phyloP scores from a whole-genome alignment of 2,329 filamentous ascomycete genomes.

The Aureobasidium sp. region DNA sequence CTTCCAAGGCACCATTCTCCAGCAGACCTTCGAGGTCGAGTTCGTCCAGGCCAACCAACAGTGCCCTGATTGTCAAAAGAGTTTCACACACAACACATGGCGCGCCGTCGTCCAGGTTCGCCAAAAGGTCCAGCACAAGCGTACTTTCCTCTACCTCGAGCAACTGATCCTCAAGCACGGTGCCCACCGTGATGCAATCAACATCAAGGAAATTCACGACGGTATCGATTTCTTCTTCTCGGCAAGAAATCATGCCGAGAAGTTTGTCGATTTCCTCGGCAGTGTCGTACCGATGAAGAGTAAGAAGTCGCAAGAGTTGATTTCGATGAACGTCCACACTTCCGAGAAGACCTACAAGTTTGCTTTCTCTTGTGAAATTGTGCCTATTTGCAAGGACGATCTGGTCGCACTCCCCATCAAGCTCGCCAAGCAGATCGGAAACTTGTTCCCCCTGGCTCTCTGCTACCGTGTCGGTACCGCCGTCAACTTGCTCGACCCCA shows the following conservation, averaged over 20 bases:
- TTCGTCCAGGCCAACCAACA: conserved; percentile 88
- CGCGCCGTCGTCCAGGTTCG: conserved; percentile 86
- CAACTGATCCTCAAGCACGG: conserved; percentile 93
- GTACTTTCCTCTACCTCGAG: conserved; percentile 75
- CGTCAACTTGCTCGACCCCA: conserved; percentile 81
- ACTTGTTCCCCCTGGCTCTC: conserved; percentile 76
- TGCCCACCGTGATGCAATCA: conserved; percentile 87
- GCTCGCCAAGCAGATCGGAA: conserved; percentile 76
- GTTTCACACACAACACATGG: conserved; percentile 95
- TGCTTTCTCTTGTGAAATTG: conserved; percentile 76
- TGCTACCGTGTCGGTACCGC: conserved; percentile 85
- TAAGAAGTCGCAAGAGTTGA: conserved; percentile 86
- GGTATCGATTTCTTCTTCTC: conserved; percentile 95
- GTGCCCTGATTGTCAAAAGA: conserved; percentile 91
- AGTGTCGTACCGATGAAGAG: conserved; percentile 69
- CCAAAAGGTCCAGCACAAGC: conserved; percentile 94
- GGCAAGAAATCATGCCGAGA: conserved; percentile 81
- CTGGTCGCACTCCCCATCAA: conserved; percentile 87
- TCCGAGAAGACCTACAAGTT: conserved; percentile 92
- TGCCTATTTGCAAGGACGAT: conserved; percentile 96
- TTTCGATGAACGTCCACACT: conserved; percentile 88
- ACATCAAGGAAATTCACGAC: conserved; percentile 95
- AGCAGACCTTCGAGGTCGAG: conserved; percentile 92
- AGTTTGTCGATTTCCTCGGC: conserved; percentile 81
- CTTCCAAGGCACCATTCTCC: conserved; percentile 60